Base-by-base conservation (phyloP, 2,329 filamentous ascomycete species). In the Biscogniauxia marginata region DNA sequence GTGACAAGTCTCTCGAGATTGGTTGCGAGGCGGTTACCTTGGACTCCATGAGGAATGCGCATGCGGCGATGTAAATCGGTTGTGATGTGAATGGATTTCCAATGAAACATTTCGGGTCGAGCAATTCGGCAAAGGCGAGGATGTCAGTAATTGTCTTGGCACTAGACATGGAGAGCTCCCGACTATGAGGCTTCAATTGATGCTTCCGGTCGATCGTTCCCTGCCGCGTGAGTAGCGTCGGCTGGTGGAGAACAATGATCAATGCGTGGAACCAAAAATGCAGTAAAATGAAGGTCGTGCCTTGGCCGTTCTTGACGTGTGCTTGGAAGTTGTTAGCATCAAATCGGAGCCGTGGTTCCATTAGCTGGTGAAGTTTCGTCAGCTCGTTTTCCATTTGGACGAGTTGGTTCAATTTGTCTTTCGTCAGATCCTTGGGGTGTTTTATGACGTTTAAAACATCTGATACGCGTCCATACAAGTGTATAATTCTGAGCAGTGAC, bases 91-190 rank as follows among this genome's bases (percentile, higher is more conserved):
- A 96, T 0, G 91, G 91, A 57, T 95, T 96, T 1, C 91, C 90
- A 30, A 93, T 87, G 54, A 93, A 91, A 64, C 91, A 93, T 70
- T 90, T 92, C 0, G 89, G 86, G 70, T 96, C 90, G 51, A 95
- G 90, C 8, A 96, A 76, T 67, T 96, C 90, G 0, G 91, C 90
- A 71, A 96, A 96, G 1, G 89, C 88, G 7, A 96, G 74, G 16
- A 96, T 96, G 65, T 96, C 91, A 30, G 90, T 91, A 58, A 96
- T 95, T 0, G 91, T 96, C 75, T 96, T 96, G 11, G 91, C 92
- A 21, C 90, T 93, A 13, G 89, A 93, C 88, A 93, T 93, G 58
- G 89, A 91, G 4, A 87, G 72, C 69, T 95, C 90, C 54, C 90
- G 86, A 62, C 90, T 95, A 67, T 95, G 90, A 0, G 88, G 84